phyloP scores from a whole-genome alignment of 805 yeast genomes.

The Sungouiozyma ichnusensis region DNA sequence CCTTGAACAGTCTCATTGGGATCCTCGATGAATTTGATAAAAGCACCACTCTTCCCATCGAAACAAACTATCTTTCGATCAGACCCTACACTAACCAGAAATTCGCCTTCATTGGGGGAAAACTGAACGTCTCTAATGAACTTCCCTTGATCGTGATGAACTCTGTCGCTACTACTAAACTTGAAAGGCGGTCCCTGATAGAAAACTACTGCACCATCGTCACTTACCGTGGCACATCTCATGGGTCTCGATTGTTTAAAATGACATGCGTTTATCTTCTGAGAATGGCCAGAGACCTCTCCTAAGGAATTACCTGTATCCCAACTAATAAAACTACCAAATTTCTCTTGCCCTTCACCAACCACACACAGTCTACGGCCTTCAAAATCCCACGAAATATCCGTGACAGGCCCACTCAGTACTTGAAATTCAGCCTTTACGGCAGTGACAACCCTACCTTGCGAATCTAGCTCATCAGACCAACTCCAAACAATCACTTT shows the following conservation, averaged over 20 bases:
- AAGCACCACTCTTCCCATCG: slow-evolving; percentile 83
- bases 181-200: slow-evolving; percentile 91
- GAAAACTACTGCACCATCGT: slow-evolving; percentile 77
- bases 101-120: slow-evolving; percentile 61
- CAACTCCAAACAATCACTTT: slow-evolving; percentile 80
- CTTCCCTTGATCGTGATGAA: slow-evolving; percentile 53
- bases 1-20: slow-evolving; percentile 48
- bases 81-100: slow-evolving; percentile 69
- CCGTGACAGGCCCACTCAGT: slow-evolving; percentile 70
- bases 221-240: slow-evolving; percentile 86
- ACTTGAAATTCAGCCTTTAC: slow-evolving; percentile 75
- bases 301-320: slow-evolving; percentile 97
- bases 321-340: slow-evolving; percentile 86
- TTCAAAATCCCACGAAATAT: slow-evolving; percentile 89
- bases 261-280: slow-evolving; percentile 71
- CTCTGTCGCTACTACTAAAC: slow-evolving; percentile 61
- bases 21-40: slow-evolving; percentile 37
- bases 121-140: slow-evolving; percentile 73
- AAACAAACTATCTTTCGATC: slow-evolving; percentile 70
- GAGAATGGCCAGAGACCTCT: slow-evolving; percentile 87
- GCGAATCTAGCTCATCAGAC: slow-evolving; percentile 37
- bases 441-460: slow-evolving; percentile 31
- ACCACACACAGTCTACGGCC: slow-evolving; percentile 80
- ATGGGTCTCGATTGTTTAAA: slow-evolving; percentile 83
- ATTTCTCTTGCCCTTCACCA: slow-evolving; percentile 86